Base-by-base conservation (phyloP, 805 yeast species). In the Zygotorulaspora florentina region DNA sequence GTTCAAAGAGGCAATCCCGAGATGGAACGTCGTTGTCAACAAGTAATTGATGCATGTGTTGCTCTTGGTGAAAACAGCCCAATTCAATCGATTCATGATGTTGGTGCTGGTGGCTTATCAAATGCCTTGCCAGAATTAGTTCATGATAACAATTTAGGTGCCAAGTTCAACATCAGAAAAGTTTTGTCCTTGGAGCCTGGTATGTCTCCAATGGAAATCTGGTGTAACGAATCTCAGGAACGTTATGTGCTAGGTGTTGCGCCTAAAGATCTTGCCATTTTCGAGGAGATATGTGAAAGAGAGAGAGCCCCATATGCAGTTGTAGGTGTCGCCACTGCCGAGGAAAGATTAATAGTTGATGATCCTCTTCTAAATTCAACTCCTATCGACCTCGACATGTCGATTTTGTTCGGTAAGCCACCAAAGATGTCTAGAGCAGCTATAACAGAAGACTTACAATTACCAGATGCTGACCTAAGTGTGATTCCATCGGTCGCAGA, bases 221-320 rank as follows among this genome's bases (percentile, higher is more conserved):
- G 99, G 99, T 93, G 99, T 79, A 91, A 95, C 60, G 99, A 93
- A 71, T 93, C 98, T 2, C 99, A 93, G 72, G 99, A 93, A 69
- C 83, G 99, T 68, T 93, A 90, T 59, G 99, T 93, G 18, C 69
- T 93, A 58, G 98, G 96, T 54, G 95, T 93, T 51, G 77, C 88
- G 12, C 87, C 87, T 44, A 81, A 80, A 50, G 86, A 89, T 63
- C 69, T 91, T 48, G 78, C 78, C 6, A 56, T 72, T 17, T 93
- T 93, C 70, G 78, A 80, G 61, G 77, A 75, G 45, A 83, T 93
- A 45, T 93, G 98, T 75, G 79, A 78, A 58, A 85, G 99, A 68
- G 99, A 93, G 74, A 83, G 98, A 69, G 95, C 96, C 51, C 93
- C 96, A 41, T 91, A 75, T 66, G 96, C 96, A 8, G 95, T 93